Percentiles rank a stretch among this genome's conserved stretches.
Evolutionary conservation across 768 basidiomycete genomes (phyloP).

Genomic region (Lepiota brunneoincarnata): DNA sequence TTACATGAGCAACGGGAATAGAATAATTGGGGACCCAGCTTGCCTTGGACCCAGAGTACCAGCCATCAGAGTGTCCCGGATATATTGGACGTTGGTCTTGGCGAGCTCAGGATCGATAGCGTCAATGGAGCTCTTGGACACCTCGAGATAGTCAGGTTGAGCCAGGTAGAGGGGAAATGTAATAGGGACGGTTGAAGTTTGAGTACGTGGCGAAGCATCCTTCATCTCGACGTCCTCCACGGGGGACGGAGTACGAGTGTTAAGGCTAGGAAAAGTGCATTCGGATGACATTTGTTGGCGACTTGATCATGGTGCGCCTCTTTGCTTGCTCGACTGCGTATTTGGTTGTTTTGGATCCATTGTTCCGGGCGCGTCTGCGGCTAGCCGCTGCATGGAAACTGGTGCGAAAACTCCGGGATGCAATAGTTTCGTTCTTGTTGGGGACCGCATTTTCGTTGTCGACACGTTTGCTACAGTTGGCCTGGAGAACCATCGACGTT

Average conservation of each 20-base stretch:
- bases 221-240: constrained; percentile 30
- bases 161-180: constrained; percentile 51
- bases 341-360: constrained; percentile 27
- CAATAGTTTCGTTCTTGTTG: constrained; percentile 14
- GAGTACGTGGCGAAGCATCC: constrained; percentile 18
- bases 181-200: constrained; percentile 19
- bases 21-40: constrained; percentile 10
- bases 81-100: constrained; percentile 47
- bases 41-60: not conserved
- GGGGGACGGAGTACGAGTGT: constrained; percentile 13
- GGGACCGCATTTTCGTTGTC: constrained; percentile 14
- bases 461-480: constrained; percentile 17
- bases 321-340: constrained; percentile 38
- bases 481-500: constrained; percentile 31
- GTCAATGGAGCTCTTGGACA: constrained; percentile 43
- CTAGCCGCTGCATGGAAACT: constrained; percentile 26
- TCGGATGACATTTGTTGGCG: constrained; percentile 16
- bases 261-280: constrained; percentile 26
- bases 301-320: constrained; percentile 25
- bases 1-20: constrained; percentile 2
- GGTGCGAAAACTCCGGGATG: constrained; percentile 18
- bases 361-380: constrained; percentile 36
- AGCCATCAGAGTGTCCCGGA: constrained; percentile 43
- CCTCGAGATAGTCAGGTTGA: constrained; percentile 47
- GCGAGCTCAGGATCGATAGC: constrained; percentile 49